phyloP scores from a whole-genome alignment of 805 yeast species.

The Tetrapisispora iriomotensis region DNA sequence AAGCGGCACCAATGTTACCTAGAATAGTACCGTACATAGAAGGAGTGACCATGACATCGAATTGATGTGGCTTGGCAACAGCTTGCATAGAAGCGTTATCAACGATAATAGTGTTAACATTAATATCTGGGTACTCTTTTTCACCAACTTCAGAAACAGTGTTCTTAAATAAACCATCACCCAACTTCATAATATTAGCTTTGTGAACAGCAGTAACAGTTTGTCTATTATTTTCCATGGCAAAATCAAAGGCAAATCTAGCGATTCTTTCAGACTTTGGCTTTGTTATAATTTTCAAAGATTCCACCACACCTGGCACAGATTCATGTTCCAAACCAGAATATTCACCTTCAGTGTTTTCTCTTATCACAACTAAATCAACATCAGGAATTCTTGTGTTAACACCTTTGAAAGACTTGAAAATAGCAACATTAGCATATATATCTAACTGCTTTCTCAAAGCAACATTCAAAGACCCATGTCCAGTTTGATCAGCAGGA shows the following conservation, averaged over 20 bases:
- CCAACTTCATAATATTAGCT: conserved; percentile 97
- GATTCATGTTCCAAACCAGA: conserved; percentile 97
- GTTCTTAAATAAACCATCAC: conserved; percentile 95
- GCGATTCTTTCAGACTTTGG: conserved; percentile 95
- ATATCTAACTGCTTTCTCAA: conserved; percentile 93
- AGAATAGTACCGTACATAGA: conserved; percentile 95
- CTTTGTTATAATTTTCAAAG: conserved; percentile 88
- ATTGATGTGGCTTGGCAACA: conserved; percentile 95
- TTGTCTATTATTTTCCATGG: conserved; percentile 83
- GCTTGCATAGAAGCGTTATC: conserved; percentile 99
- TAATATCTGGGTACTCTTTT: conserved; percentile 74
- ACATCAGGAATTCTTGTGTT: conserved; percentile 80
- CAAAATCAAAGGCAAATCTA: conserved; percentile 93
- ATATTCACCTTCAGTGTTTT: conserved; percentile 99
- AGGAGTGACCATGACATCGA: conserved; percentile 95
- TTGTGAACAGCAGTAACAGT: conserved; percentile 95
- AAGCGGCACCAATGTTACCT: conserved; percentile 93
- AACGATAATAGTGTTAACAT: conserved; percentile 86
- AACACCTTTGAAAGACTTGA: conserved; percentile 91
- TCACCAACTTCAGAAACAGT: conserved; percentile 82
- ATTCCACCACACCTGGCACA: conserved; percentile 96
- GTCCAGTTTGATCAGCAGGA: conserved; percentile 65
- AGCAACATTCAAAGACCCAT: conserved; percentile 88
- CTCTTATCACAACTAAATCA: conserved; percentile 92
- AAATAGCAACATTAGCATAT: conserved; percentile 88